phyloP scores from a whole-genome alignment of 768 basidiomycete genomes.

The Termitomyces sp. region DNA sequence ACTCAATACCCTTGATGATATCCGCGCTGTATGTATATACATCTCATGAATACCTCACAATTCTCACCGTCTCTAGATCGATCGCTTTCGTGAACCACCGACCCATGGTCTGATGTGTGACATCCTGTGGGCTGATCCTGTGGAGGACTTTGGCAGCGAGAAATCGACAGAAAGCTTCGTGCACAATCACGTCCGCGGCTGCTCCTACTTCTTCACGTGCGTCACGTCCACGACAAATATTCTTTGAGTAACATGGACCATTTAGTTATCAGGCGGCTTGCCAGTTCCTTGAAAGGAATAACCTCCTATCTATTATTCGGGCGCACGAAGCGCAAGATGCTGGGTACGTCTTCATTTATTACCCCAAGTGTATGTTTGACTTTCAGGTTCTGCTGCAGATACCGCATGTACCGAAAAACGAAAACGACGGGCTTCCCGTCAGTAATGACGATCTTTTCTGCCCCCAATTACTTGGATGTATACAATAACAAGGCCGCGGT shows the following conservation, averaged over 20 bases:
- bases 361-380: background rate
- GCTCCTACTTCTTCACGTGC: slow-evolving; percentile 85
- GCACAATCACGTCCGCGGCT: slow-evolving; percentile 96
- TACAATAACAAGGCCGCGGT: slow-evolving; percentile 99
- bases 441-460: slow-evolving; percentile 99
- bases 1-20: slow-evolving; percentile 91
- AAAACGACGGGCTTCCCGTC: slow-evolving; percentile 98
- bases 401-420: slow-evolving; percentile 99
- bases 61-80: slow-evolving; percentile 51
- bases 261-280: slow-evolving; percentile 92
- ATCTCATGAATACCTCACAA: background rate
- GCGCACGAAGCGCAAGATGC: slow-evolving; percentile 99
- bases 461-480: slow-evolving; percentile 96
- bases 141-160: slow-evolving; percentile 96
- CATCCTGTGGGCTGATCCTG: slow-evolving; percentile 96
- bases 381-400: slow-evolving; percentile 38
- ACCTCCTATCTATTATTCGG: slow-evolving; percentile 91
- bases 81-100: slow-evolving; percentile 97
- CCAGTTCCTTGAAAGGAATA: slow-evolving; percentile 95
- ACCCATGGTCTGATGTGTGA: slow-evolving; percentile 98
- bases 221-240: slow-evolving; percentile 8
- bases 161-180: slow-evolving; percentile 87
- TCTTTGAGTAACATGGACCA: slow-evolving; percentile 5
- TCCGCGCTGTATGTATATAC: slow-evolving; percentile 61
- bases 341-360: slow-evolving; percentile 49